Conservation (phyloP, 2,329 filamentous ascomycete species). For the Thelonectria olida region DNA sequence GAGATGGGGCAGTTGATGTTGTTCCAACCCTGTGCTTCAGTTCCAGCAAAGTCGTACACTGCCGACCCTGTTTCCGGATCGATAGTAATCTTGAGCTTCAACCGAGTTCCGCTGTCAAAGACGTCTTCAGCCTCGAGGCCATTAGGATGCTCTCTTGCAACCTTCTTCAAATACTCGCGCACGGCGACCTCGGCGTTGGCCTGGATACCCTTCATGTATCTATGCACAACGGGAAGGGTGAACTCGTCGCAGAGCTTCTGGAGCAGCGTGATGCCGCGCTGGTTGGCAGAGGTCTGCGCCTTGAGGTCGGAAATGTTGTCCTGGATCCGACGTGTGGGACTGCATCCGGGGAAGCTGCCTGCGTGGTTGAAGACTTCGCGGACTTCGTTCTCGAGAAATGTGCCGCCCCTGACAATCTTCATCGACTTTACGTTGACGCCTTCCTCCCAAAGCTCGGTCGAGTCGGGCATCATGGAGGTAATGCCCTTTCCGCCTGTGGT, state of each 20-base stretch:
- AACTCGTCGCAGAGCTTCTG: constrained; percentile 45
- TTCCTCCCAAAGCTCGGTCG: constrained; percentile 54
- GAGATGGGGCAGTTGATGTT: constrained; percentile 49
- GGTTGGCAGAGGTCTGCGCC: constrained; percentile 54
- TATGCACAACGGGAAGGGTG: constrained; percentile 44
- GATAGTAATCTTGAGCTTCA: constrained; percentile 45
- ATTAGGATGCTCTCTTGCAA: constrained; percentile 56
- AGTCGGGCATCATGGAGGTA: constrained; percentile 53
- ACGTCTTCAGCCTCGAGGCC: constrained; percentile 43
- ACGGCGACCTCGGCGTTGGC: constrained; percentile 48
- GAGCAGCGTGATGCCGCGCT: constrained; percentile 49
- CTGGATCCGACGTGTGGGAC: constrained; percentile 46
- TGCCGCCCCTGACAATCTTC: constrained; percentile 48
- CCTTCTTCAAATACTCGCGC: constrained; percentile 39
- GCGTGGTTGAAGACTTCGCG: constrained; percentile 44
- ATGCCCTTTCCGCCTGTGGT: constrained; percentile 45
- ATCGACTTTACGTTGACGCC: constrained; percentile 51
- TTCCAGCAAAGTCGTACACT: constrained; percentile 49
- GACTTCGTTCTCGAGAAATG: constrained; percentile 47
- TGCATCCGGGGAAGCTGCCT: constrained; percentile 49
- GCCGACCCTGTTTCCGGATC: constrained; percentile 43
- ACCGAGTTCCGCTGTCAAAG: constrained; percentile 49
- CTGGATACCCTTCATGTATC: constrained; percentile 50
- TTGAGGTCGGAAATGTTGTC: constrained; percentile 57
- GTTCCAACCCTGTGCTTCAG: constrained; percentile 46